Evolutionary conservation across 208 protist genomes (phyloP).

Genomic region (Trypanosoma boissoni): DNA sequence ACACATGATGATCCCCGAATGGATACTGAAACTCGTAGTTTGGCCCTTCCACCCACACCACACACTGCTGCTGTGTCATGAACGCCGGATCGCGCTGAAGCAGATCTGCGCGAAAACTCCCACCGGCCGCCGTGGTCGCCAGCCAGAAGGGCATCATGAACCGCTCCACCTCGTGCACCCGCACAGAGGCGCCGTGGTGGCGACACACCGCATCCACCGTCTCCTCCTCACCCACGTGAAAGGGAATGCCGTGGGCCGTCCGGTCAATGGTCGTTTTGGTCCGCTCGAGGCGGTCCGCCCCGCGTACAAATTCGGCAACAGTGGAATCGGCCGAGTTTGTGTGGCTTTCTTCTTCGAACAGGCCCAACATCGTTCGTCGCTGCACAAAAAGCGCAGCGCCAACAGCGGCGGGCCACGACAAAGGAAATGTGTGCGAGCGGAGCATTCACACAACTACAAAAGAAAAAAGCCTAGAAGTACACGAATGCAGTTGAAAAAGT

Average conservation of each 20-base stretch:
- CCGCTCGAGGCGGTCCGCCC: conserved; percentile 59
- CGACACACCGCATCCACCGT: conserved; percentile 73
- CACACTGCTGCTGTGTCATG: conserved; percentile 72
- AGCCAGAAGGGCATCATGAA: conserved; percentile 90
- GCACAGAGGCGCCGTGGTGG: conserved; percentile 68
- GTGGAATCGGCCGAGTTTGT: conserved; percentile 15
- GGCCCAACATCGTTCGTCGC: conserved; percentile 41
- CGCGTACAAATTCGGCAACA: conserved; percentile 63
- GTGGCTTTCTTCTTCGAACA: conserved; percentile 56
- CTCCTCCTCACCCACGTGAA: conserved; percentile 70
- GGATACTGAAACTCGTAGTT: conserved; percentile 87
- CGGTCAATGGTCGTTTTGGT: conserved; percentile 58
- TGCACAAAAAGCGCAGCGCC: not conserved
- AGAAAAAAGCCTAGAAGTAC: not conserved
- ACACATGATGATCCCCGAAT: conserved; percentile 75
- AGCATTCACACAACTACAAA: conserved; percentile 2
- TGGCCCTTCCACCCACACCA: conserved; percentile 81
- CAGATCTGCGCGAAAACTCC: conserved; percentile 73
- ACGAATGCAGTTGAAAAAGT: not conserved
- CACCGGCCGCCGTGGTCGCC: conserved; percentile 54
- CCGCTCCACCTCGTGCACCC: conserved; percentile 61
- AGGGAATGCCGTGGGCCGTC: conserved; percentile 79
- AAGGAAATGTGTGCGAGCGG: not conserved
- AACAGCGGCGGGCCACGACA: not conserved
- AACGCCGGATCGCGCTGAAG: conserved; percentile 76